Conservation (phyloP, 2,329 filamentous ascomycete genomes). For the Phaeosphaeria sp. region DNA sequence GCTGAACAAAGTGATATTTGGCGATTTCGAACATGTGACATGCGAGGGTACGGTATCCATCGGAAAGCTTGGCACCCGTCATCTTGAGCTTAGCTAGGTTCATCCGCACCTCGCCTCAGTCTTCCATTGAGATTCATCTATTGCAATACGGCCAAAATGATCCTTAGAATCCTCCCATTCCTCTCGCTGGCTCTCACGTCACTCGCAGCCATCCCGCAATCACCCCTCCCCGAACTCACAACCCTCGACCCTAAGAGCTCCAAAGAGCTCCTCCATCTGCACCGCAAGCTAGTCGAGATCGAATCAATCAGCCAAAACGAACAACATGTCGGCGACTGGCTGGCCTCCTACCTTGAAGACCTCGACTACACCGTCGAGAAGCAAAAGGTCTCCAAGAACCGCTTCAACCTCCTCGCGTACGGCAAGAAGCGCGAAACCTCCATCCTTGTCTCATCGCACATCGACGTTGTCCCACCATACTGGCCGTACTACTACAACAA, state of each 20-base stretch:
- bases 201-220: constrained; percentile 9
- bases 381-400: constrained; percentile 58
- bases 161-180: constrained; percentile 17
- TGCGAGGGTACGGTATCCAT: too few species aligned
- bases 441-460: constrained; percentile 78
- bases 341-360: constrained; percentile 68
- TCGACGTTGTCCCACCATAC: constrained; percentile 74
- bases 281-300: constrained; percentile 76
- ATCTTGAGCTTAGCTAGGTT: too few species aligned
- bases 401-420: constrained; percentile 82
- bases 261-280: constrained; percentile 69
- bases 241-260: constrained; percentile 28
- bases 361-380: constrained; percentile 69
- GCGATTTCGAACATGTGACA: too few species aligned
- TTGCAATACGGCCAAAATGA: constrained; percentile 13
- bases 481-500: constrained; percentile 68
- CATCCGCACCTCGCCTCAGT: too few species aligned
- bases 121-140: too few species aligned
- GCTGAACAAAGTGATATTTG: too few species aligned
- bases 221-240: constrained; percentile 9
- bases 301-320: constrained; percentile 76
- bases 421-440: constrained; percentile 59
- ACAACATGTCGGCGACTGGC: constrained; percentile 69
- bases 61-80: too few species aligned
- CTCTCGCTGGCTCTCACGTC: constrained; percentile 16